Evolutionary conservation across 1,139 yeast genomes (phyloP), one percentile per base, ranked within the genome.

Genomic region (Arxiozyma slooffiae): DNA sequence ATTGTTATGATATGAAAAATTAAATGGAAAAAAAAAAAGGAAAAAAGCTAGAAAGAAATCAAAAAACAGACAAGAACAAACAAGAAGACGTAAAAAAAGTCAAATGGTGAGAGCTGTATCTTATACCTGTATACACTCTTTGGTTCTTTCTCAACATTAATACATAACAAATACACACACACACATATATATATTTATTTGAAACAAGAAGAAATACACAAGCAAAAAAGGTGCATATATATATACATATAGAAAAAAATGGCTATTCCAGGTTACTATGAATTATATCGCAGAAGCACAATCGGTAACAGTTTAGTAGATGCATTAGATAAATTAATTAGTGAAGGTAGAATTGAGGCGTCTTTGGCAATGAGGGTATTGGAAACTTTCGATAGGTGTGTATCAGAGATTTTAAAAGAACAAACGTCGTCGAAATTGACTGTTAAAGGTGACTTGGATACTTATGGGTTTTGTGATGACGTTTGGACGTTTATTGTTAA

Each of bases 401-500:
- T 90, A 50, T 79, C 95, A 4, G 97, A 92, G 55, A 77, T 82
- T 50, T 74, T 92, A 62, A 82, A 83, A 61, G 86, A 81, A 47
- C 82, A 81, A 53, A 82, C 85, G 44, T 85, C 82, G 64, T 79
- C 96, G 2, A 83, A 94, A 58, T 72, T 92, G 61, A 79, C 90
- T 0, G 86, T 92, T 66, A 90, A 71, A 70, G 98, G 98, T 1
- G 96, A 89, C 61, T 73, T 92, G 55, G 90, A 86, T 62, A 92
- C 97, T 1, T 92, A 92, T 66, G 77, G 97, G 50, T 92, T 95
- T 67, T 92, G 98, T 72, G 98, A 92, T 67, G 98, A 92, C 69
- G 98, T 92, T 52, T 92, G 98, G 98, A 92, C 97, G 0, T 90
- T 92, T 67, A 87, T 90, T 51, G 87, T 92, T 53, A 89, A 89